Base-by-base conservation (phyloP, 208 protist genomes). In the Naegleria fowleri region DNA sequence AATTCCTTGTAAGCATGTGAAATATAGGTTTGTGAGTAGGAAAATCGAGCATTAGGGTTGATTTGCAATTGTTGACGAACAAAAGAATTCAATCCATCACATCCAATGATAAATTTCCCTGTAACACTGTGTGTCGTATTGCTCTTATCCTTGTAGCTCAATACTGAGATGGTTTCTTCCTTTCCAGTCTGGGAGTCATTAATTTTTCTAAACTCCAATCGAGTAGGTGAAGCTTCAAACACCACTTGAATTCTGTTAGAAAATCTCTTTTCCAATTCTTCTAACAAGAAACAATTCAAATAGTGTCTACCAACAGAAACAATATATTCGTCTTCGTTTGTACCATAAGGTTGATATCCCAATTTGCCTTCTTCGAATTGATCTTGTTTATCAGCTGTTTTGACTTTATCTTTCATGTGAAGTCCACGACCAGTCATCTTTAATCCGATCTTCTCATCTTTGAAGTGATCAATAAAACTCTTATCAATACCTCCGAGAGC, bases 1-100 rank as follows among this genome's bases (percentile, higher is more conserved):
- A 91, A 51, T 51, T 91, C 90, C 11, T 91, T 91, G 36, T 91
- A 91, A 40, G 22, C 36, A 36, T 91, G 90, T 58, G 33, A 13
- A 29, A 91, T 55, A 79, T 58, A 91, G 29, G 5, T 25, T 85
- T 91, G 90, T 22, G 16, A 5, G 36, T 13, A 55, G 19, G 79
- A 4, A 15, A 91, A 83, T 43, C 58, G 9, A 33, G 5, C 5
- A n/a, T n/a, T 36, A 7, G 19, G 16, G n/a, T 52, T 58, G 6
- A 48, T 36, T 90, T 67, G 48, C 11, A 91, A 38, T 41, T 9
- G 6, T 36, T 85, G 25, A 83, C 90, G 55, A n/a, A 91, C 67
- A 5, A 83, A 25, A 55, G 22, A 39, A 36, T 83, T 29, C 4
- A 51, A 16, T 33, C 90, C 90, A 51, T 91, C 90, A 38, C 15